Base-by-base conservation (phyloP, 1,284 basidiomycete genomes). In the Pascua guehoae region DNA sequence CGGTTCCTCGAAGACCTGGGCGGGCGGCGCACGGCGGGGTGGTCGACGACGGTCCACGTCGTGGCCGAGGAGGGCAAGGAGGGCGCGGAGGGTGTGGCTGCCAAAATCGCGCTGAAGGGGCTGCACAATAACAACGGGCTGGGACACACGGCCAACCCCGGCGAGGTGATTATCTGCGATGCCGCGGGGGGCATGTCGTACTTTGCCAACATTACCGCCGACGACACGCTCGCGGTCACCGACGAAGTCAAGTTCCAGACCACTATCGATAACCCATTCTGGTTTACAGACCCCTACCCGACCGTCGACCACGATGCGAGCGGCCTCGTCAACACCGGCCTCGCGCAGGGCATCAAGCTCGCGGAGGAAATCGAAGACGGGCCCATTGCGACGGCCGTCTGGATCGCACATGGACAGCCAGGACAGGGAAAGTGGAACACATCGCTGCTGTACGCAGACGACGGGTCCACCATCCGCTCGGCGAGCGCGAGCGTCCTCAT, bases 101-200 rank as follows among this genome's bases (percentile, higher is more conserved):
- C 64, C 11, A 47, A 51, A 36, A 50, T 69, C 14, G 66, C 59
- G 1, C 53, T 65, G 32, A 38, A 51, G 4, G 57, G 58, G 5
- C 41, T 71, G 43, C 71, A 72, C 61, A 68, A 68, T 51, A 64
- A 65, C 51, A 72, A 72, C 49, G 71, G 71, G 2, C 61, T 72
- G 5, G 68, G 66, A 11, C 65, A 63, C 46, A 63, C 62, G 1
- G 49, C 58, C 5, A 47, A 60, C n/a, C 24, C 24, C 24, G 56
- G 49, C 36, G 49, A 58, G 32, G 55, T 72, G 2, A 40, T 68
- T 11, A 52, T 68, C 43, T 43, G 39, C 49, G 65, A 66, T 41
- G 68, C 71, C 0, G 51, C 64, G 3, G 69, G 66, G 2, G 70
- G 69, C 5, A 49, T 63, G 1, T 48, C 50, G 7, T 57, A 57